A percentile compares a stretch with the other conserved stretches of the same genome.
phyloP scores from a whole-genome alignment of 148 eudicot species.

The Chenopodium berlandieri region DNA sequence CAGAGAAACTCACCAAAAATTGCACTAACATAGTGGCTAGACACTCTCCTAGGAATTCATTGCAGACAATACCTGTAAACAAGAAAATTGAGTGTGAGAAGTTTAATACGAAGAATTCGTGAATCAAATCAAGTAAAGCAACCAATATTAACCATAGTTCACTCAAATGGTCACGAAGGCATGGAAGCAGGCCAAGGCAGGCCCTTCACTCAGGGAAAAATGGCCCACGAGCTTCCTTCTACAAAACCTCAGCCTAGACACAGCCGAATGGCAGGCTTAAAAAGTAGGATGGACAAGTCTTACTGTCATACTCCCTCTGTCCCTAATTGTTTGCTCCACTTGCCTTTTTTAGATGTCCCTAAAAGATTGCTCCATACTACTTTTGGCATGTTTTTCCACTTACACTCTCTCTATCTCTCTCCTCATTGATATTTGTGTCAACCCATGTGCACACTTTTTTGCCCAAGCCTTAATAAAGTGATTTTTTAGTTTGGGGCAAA shows the following conservation, averaged over 20 bases:
- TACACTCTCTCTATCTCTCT: too few relatives aligned
- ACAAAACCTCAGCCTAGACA: neutral
- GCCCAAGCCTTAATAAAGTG: too few relatives aligned
- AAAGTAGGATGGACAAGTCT: neutral
- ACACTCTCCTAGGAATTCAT: slow-evolving; percentile 13
- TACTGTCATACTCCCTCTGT: too few relatives aligned
- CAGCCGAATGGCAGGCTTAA: neutral
- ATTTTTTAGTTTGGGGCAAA: too few relatives aligned
- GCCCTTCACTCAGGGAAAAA: neutral
- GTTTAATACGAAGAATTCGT: neutral
- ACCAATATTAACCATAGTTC: neutral
- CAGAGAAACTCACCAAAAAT: neutral
- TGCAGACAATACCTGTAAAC: slow-evolving; percentile 26
- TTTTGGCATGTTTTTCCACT: too few relatives aligned
- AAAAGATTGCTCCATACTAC: too few relatives aligned
- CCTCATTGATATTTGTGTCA: too few relatives aligned
- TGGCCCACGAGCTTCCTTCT: neutral
- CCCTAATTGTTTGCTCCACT: too few relatives aligned
- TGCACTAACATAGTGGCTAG: neutral
- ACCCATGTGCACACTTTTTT: too few relatives aligned
- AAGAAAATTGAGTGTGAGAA: neutral
- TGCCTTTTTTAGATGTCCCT: too few relatives aligned
- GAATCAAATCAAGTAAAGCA: neutral
- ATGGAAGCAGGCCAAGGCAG: neutral
- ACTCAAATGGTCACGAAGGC: neutral